Evolutionary conservation across 1,284 basidiomycete genomes (phyloP).

Genomic region (Mycena citricolor): DNA sequence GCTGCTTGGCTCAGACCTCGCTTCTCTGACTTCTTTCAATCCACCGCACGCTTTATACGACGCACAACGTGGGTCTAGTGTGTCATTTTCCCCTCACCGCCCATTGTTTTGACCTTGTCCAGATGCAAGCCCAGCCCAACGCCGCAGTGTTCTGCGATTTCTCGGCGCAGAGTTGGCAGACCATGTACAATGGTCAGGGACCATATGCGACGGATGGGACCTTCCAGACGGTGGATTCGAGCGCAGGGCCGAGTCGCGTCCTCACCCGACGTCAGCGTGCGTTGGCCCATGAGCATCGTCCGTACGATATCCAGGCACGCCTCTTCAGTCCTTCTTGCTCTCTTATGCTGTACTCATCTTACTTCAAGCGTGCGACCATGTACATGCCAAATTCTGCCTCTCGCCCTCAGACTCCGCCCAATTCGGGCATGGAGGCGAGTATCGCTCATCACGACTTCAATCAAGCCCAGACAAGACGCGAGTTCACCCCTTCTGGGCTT

Average conservation of each 20-base stretch:
- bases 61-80: neutral
- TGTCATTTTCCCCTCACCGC: neutral
- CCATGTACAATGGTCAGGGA: conserved; percentile 5
- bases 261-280: conserved; percentile 48
- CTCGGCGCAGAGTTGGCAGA: neutral
- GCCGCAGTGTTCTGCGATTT: neutral
- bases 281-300: conserved; percentile 36
- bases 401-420: conserved; percentile 44
- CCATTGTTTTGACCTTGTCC: too few relatives aligned
- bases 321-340: conserved; percentile 3
- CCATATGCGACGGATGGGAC: conserved; percentile 16
- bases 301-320: conserved; percentile 22
- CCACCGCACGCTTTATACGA: neutral
- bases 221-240: conserved; percentile 42
- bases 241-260: conserved; percentile 54
- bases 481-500: conserved; percentile 1
- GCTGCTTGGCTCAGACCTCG: too few relatives aligned
- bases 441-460: too few relatives aligned
- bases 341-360: conserved; percentile 7
- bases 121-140: neutral
- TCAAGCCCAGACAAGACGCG: too few relatives aligned
- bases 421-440: too few relatives aligned
- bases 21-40: too few relatives aligned
- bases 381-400: conserved; percentile 35
- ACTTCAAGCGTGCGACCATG: conserved; percentile 28